Evolutionary conservation across 306 rosid species (phyloP).

Genomic region (Carpinus fangiana): DNA sequence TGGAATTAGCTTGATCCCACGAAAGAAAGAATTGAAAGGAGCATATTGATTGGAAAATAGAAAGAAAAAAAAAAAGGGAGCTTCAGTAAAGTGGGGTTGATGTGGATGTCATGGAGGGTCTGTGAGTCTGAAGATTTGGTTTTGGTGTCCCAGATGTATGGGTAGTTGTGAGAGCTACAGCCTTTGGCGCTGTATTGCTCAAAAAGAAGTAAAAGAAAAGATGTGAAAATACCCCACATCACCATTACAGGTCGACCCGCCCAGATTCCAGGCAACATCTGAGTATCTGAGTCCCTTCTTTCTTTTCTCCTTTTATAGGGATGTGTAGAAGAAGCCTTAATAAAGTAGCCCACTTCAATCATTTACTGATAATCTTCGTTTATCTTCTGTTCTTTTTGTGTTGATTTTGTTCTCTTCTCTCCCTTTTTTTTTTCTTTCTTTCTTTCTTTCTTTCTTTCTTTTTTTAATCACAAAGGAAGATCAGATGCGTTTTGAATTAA

Average conservation of each 20-base stretch:
- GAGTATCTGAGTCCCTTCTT: neutral
- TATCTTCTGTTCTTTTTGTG: conserved; percentile 4
- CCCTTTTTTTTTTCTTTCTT: no score
- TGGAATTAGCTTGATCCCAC: no score
- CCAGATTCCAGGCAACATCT: neutral
- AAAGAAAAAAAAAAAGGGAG: neutral
- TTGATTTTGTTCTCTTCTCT: neutral
- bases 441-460: neutral
- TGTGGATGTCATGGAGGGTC: conserved; percentile 8
- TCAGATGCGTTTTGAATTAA: no score
- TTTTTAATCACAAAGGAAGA: neutral
- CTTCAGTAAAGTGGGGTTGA: neutral
- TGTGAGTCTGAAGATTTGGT: conserved; percentile 15
- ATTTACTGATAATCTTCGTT: conserved; percentile 24
- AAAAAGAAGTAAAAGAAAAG: conserved; percentile 25
- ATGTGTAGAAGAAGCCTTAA: conserved; percentile 19
- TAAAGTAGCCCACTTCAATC: conserved; percentile 11
- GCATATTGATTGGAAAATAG: no score
- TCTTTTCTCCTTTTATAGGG: conserved; percentile 21
- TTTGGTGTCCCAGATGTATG: conserved; percentile 24
- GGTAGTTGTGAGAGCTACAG: conserved; percentile 20
- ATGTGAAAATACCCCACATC: conserved; percentile 16
- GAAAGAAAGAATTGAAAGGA: no score
- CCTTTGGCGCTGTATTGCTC: conserved; percentile 27
- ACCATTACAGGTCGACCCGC: neutral